Base-by-base conservation (phyloP, 2,329 filamentous ascomycete genomes). In the Xenosphaeropsis pyriputrescens region DNA sequence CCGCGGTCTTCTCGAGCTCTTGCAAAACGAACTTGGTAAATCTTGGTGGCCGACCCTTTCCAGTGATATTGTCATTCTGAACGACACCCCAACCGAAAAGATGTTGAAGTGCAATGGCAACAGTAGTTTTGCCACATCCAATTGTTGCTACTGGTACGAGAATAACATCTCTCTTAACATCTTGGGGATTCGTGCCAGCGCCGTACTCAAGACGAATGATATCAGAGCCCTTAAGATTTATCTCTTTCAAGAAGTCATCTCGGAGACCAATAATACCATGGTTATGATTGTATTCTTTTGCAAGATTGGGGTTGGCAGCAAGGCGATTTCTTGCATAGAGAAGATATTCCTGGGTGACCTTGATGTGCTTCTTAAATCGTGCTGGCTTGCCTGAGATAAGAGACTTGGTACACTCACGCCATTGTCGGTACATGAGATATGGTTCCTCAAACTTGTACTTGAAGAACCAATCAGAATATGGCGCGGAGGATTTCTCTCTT, bases 381-480 rank as follows among this genome's bases (percentile, higher is more conserved):
- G 88, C 85, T 30, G 73, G 61, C 48, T 74, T 81, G 12, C 81
- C 81, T 1, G 69, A 53, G 47, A 98, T 95, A 40, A 96, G 60
- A 5, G 84, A 72, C 57, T 94, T 96, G 32, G 91, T 98, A 55
- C 84, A 93, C 62, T 98, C 91, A 44, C 91, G 79, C 91, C 91
- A 98, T 62, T 98, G 91, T 17, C 91, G 78, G 61, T 96, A 98
- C 85, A 98, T 93, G 43, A 98, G 65, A 55, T 98, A 98, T 1
- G 91, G 91, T 61, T 98, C 91, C 54, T 98, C 91, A 43, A 98
- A 98, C 63, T 98, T 98, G 72, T 88, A 98, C 61, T 98, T 98
- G 77, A 98, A 98, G 61, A 98, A 98, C 91, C 91, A 98, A 57
- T 98, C 88, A n/a, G 72, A 63, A 56, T 78, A 91, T 1, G 72